These are phyloP conservation scores for Hirsutella thompsonii DNA, from an alignment of 2,329 filamentous ascomycete species.

Conservation along the genomic window DNA sequence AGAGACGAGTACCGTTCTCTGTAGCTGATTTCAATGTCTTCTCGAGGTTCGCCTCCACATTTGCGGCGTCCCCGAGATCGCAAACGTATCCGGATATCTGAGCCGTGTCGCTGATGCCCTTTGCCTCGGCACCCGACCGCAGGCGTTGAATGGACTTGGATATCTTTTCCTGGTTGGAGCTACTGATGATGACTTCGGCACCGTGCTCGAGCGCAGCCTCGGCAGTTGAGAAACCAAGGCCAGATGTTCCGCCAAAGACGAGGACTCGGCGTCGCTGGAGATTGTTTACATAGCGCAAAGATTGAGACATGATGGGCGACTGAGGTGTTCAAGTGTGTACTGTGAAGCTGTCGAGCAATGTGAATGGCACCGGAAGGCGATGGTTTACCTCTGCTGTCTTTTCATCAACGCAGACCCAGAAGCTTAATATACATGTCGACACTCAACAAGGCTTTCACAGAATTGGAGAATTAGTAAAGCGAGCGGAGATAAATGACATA, in stretches of 20 bases:
- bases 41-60: slow-evolving; percentile 26
- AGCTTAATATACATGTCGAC: no score
- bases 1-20: slow-evolving; percentile 22
- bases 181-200: slow-evolving; percentile 45
- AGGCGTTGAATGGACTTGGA: slow-evolving; percentile 30
- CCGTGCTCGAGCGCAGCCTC: slow-evolving; percentile 42
- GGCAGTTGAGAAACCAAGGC: slow-evolving; percentile 49
- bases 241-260: slow-evolving; percentile 49
- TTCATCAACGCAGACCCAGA: no score
- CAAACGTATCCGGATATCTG: slow-evolving; percentile 12
- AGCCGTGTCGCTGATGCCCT: slow-evolving; percentile 21
- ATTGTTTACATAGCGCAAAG: slow-evolving; percentile 15
- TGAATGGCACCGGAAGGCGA: no score
- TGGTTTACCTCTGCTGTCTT: no score
- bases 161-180: slow-evolving; percentile 38
- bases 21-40: slow-evolving; percentile 33
- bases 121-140: slow-evolving; percentile 4
- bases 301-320: no score
- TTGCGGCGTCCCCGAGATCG: slow-evolving; percentile 8
- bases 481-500: no score
- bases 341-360: no score
- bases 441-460: no score
- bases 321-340: no score
- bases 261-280: slow-evolving; percentile 31
- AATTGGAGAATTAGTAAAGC: no score